Conservation (phyloP, 805 yeast genomes). For the Starmera amethionina region DNA sequence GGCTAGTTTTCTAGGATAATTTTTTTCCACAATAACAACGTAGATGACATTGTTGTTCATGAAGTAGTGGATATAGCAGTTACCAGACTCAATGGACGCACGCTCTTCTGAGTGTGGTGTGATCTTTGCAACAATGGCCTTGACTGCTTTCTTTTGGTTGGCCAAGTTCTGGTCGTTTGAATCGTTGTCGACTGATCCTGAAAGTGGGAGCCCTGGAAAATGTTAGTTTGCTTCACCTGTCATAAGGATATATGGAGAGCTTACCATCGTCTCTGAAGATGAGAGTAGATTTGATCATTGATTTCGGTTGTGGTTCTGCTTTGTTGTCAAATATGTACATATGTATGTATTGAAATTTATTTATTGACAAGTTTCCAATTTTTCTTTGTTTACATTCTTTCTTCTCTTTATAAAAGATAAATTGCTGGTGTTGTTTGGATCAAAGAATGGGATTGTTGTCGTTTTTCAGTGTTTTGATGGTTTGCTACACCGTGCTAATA, state of each 20-base stretch:
- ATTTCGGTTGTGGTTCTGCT: neutral
- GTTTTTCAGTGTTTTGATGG: neutral
- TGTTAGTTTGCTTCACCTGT: neutral
- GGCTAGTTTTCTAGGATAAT: slow-evolving; percentile 83
- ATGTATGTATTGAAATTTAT: neutral
- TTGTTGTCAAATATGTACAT: neutral
- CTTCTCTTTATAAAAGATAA: too few species aligned
- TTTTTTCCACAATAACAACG: slow-evolving; percentile 64
- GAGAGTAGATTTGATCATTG: slow-evolving; percentile 58
- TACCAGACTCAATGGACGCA: slow-evolving; percentile 75
- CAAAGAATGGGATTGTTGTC: too few species aligned
- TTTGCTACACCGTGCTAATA: neutral
- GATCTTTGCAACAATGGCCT: slow-evolving; percentile 63
- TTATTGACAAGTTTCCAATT: too few species aligned
- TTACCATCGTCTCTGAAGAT: slow-evolving; percentile 57
- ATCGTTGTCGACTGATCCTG: slow-evolving; percentile 86
- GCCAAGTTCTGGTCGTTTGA: slow-evolving; percentile 40
- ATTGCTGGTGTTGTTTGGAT: too few species aligned
- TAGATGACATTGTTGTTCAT: slow-evolving; percentile 59
- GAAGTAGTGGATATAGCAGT: slow-evolving; percentile 65
- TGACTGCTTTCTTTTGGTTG: slow-evolving; percentile 80
- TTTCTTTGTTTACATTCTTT: too few species aligned
- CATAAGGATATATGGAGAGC: too few species aligned
- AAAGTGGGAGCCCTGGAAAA: slow-evolving; percentile 64
- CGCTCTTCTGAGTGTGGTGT: slow-evolving; percentile 73